Base-by-base conservation (phyloP, 495 filamentous ascomycete species). In the Aspergillus hancockii region DNA sequence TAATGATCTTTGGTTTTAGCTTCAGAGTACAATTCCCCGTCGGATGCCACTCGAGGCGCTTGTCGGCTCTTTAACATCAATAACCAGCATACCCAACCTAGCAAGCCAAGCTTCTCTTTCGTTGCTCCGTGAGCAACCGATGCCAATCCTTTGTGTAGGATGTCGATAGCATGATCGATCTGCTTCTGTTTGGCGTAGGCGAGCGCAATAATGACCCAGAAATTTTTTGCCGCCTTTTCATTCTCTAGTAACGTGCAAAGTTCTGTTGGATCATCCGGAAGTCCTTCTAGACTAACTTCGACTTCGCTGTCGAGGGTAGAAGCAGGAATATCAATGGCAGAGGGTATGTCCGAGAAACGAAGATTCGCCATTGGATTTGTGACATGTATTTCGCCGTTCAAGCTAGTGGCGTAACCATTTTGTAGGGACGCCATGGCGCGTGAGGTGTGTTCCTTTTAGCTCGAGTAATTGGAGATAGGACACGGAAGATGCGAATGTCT, bases 181-280 rank as follows among this genome's bases (percentile, higher is more conserved):
- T 96, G 93, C 38, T 87, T 84, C 72, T 96, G 92, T 75, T 97
- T 98, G 25, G 93, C 93, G 67, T 98, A 98, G n/a, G 93, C 95
- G 34, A 97, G 83, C 31, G 94, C 90, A 61, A 97, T 92, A 14
- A 90, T 91, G 80, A 98, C 92, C 94, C 94, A 98, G 67, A 92
- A 93, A 31, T 86, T 88, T 61, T 92, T 88, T 19, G 88, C 88
- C 3, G 91, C 91, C 58, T 86, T 84, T 70, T 98, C 94, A 60
- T 93, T 94, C 71, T 98, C 94, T 54, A 98, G 82, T 40, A 98
- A 79, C 2, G 89, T 91, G 75, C 94, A 98, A 10, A 98, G 82
- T 74, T 98, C 94, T 36, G 92, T 97, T 2, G 93, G 93, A 65
- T 98, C 94, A 66, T 98, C 95, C 40, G 91, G 85, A 38, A 97